Conservation (phyloP, 805 yeast species). For the Candida bentonensis region DNA sequence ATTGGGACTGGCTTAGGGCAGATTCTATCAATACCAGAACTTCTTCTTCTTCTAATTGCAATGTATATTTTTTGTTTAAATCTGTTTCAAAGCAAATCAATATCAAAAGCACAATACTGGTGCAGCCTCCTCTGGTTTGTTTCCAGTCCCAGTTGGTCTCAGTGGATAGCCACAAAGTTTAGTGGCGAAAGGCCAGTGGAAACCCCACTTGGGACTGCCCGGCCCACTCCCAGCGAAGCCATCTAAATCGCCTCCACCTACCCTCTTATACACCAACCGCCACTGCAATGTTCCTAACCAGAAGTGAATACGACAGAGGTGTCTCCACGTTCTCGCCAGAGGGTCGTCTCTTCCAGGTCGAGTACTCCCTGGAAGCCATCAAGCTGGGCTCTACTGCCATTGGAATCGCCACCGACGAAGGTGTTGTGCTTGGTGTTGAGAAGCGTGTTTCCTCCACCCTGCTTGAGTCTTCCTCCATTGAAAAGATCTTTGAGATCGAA, state of each 20-base stretch:
- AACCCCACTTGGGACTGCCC: no score
- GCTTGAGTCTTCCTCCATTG: slow-evolving; percentile 85
- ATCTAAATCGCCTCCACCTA: background rate
- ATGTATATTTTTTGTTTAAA: no score
- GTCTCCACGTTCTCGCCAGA: slow-evolving; percentile 96
- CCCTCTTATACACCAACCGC: background rate
- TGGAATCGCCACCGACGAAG: slow-evolving; percentile 90
- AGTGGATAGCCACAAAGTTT: no score
- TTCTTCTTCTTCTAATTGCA: no score
- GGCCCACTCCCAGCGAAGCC: no score
- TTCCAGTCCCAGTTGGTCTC: no score
- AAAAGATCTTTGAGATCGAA: slow-evolving; percentile 91
- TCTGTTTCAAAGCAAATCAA: no score
- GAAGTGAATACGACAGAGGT: slow-evolving; percentile 98
- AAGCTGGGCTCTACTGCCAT: slow-evolving; percentile 97
- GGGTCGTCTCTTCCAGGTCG: slow-evolving; percentile 79
- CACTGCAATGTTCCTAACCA: slow-evolving; percentile 86
- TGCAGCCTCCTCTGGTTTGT: no score
- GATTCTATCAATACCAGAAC: no score
- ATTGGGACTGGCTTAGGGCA: no score
- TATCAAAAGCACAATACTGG: no score
- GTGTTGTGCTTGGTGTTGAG: slow-evolving; percentile 93
- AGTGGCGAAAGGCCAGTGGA: no score
- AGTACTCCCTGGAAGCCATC: slow-evolving; percentile 87
- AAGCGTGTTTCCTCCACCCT: slow-evolving; percentile 89